Conservation (phyloP, 1,139 yeast genomes). For the Saccharomycopsis crataegensis region DNA sequence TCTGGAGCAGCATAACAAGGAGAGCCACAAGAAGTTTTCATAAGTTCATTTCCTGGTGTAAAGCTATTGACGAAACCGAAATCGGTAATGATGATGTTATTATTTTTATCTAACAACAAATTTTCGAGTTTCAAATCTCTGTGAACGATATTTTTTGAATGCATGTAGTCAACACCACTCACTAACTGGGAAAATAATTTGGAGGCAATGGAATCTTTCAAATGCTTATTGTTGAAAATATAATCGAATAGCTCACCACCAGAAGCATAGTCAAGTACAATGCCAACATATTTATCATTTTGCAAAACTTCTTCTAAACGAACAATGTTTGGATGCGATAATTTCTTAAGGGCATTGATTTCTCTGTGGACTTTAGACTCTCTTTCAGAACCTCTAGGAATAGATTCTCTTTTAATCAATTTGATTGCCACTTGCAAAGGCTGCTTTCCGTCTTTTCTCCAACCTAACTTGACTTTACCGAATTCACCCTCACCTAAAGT, state of each 20-base stretch:
- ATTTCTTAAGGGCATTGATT: slow-evolving; percentile 77
- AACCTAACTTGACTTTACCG: slow-evolving; percentile 95
- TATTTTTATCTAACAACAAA: slow-evolving; percentile 68
- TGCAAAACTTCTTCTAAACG: slow-evolving; percentile 87
- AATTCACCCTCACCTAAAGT: slow-evolving; percentile 98
- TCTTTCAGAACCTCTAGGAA: slow-evolving; percentile 75
- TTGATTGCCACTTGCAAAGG: slow-evolving; percentile 93
- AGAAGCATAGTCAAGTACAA: slow-evolving; percentile 90
- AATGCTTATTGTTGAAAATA: slow-evolving; percentile 75
- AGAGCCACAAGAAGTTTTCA: slow-evolving; percentile 96
- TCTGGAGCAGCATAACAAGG: slow-evolving; percentile 99
- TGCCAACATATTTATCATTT: slow-evolving; percentile 91
- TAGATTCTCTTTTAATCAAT: slow-evolving; percentile 77
- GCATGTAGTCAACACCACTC: slow-evolving; percentile 89
- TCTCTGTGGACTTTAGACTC: slow-evolving; percentile 90
- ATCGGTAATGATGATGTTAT: slow-evolving; percentile 72
- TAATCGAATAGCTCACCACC: slow-evolving; percentile 97
- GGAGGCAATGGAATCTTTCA: slow-evolving; percentile 82
- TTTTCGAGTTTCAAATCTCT: slow-evolving; percentile 70
- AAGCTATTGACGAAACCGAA: slow-evolving; percentile 93
- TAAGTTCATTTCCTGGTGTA: slow-evolving; percentile 59
- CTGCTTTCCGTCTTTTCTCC: slow-evolving; percentile 74
- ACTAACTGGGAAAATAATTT: slow-evolving; percentile 86
- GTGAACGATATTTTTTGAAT: slow-evolving; percentile 74
- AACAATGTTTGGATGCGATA: slow-evolving; percentile 91